These are phyloP conservation scores for Plasmodium berghei DNA, from an alignment of 169 alveolate species.

Conservation along the genomic window DNA sequence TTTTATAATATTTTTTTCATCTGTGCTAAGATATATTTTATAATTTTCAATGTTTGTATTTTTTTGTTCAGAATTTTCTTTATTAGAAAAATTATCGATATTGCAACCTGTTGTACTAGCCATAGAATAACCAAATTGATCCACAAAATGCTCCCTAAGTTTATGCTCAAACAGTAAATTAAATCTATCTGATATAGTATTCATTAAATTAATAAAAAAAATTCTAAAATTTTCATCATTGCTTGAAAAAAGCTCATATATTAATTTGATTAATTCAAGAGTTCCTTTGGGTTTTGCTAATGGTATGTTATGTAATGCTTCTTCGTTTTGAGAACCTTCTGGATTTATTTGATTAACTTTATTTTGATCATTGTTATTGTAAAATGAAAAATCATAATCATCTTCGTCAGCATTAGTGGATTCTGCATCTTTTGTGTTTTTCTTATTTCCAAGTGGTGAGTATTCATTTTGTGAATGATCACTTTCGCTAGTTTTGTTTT, in stretches of 20 bases:
- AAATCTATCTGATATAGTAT: conserved; percentile 22
- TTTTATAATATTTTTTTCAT: conserved; percentile 5
- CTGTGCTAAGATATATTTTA: conserved; percentile 16
- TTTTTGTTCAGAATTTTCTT: not conserved
- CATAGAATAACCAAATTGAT: not conserved
- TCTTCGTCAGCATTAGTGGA: too few species aligned
- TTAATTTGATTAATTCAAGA: conserved; percentile 21
- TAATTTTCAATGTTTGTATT: not conserved
- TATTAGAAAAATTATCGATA: not conserved
- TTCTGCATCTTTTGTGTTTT: not conserved
- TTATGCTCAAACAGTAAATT: conserved; percentile 13
- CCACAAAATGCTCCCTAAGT: not conserved
- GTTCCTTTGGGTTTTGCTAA: conserved; percentile 36
- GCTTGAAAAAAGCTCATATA: conserved; percentile 34
- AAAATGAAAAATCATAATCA: too few species aligned
- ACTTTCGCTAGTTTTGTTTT: not conserved
- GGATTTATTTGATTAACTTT: not conserved
- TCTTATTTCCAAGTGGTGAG: not conserved
- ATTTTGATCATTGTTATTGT: not conserved
- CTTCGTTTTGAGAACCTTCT: not conserved
- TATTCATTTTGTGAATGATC: not conserved
- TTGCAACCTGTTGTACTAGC: not conserved
- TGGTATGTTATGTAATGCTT: not conserved
- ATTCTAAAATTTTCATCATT: conserved; percentile 57
- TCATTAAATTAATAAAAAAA: conserved; percentile 36